Evolutionary conservation across 2,329 filamentous ascomycete genomes (phyloP).

Genomic region (Xylariales sp.): DNA sequence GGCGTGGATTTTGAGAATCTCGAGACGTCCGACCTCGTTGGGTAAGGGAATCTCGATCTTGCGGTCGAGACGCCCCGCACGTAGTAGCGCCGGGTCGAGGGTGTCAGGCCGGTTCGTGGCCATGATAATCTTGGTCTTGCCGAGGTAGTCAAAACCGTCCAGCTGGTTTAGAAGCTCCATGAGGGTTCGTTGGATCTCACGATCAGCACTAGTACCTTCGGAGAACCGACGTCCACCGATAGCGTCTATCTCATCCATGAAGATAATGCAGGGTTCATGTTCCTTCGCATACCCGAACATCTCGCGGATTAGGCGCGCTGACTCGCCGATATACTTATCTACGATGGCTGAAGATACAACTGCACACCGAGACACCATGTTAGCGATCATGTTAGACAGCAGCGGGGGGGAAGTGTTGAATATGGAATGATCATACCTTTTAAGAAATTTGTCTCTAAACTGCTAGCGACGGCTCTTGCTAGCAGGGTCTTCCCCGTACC

Average conservation of each 20-base stretch:
- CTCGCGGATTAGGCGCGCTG: constrained; percentile 93
- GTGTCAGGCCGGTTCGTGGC: constrained; percentile 98
- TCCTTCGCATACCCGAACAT: constrained; percentile 99
- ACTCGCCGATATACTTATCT: constrained; percentile 99
- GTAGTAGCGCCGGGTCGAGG: constrained; percentile 89
- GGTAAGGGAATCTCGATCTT: constrained; percentile 98
- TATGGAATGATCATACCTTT: constrained; percentile 73
- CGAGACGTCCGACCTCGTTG: constrained; percentile 94
- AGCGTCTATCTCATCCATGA: constrained; percentile 99
- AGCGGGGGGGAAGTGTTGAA: not conserved
- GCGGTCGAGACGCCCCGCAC: constrained; percentile 91
- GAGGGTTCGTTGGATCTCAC: constrained; percentile 96
- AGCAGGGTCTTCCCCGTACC: constrained; percentile 97
- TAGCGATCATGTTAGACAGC: constrained; percentile 29
- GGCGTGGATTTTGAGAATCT: constrained; percentile 98
- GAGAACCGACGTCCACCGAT: constrained; percentile 97
- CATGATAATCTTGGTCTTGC: constrained; percentile 99
- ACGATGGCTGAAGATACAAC: constrained; percentile 99
- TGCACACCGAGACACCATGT: constrained; percentile 51
- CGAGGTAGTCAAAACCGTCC: constrained; percentile 98
- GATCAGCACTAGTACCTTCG: constrained; percentile 95
- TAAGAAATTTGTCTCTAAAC: constrained; percentile 96
- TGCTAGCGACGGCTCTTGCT: constrained; percentile 93
- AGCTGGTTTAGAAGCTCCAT: constrained; percentile 99
- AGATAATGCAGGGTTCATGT: constrained; percentile 99